Percentiles rank a stretch among this genome's conserved stretches.
phyloP scores from a whole-genome alignment of 1,139 yeast species.

The Lodderomyces pseudojiufengensis region DNA sequence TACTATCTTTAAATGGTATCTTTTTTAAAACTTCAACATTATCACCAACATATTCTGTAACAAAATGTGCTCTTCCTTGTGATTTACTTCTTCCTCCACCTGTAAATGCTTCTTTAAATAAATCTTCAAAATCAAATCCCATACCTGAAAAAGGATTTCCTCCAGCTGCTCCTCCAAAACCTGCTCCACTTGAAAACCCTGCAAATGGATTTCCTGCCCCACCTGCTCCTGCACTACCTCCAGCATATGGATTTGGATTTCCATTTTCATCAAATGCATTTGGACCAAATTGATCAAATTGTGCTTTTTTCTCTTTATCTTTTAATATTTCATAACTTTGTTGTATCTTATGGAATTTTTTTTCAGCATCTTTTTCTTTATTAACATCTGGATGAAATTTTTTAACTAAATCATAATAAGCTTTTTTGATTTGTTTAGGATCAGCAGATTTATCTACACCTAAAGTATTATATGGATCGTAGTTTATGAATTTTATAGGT shows the following conservation, averaged over 20 bases:
- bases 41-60: conserved; percentile 83
- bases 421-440: conserved; percentile 84
- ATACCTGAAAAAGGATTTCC: conserved; percentile 45
- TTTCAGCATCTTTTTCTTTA: conserved; percentile 84
- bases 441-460: conserved; percentile 75
- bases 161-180: conserved; percentile 50
- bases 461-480: conserved; percentile 79
- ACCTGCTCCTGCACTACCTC: conserved; percentile 34
- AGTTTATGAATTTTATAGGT: conserved; percentile 22
- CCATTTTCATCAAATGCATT: conserved; percentile 74
- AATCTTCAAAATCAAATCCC: conserved; percentile 77
- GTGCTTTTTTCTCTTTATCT: conserved; percentile 82
- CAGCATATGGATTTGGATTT: conserved; percentile 54
- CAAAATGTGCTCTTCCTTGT: conserved; percentile 41
- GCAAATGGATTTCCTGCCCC: conserved; percentile 60
- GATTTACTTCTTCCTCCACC: conserved; percentile 37
- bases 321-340: conserved; percentile 90
- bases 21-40: conserved; percentile 78
- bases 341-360: conserved; percentile 86
- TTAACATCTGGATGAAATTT: conserved; percentile 95
- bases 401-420: conserved; percentile 90
- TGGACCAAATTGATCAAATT: conserved; percentile 89
- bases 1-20: conserved; percentile 80
- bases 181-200: conserved; percentile 81
- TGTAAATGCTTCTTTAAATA: conserved; percentile 72